These are phyloP conservation scores for Gleditsia sinensis DNA, from an alignment of 306 rosid species.

Conservation along the genomic window DNA sequence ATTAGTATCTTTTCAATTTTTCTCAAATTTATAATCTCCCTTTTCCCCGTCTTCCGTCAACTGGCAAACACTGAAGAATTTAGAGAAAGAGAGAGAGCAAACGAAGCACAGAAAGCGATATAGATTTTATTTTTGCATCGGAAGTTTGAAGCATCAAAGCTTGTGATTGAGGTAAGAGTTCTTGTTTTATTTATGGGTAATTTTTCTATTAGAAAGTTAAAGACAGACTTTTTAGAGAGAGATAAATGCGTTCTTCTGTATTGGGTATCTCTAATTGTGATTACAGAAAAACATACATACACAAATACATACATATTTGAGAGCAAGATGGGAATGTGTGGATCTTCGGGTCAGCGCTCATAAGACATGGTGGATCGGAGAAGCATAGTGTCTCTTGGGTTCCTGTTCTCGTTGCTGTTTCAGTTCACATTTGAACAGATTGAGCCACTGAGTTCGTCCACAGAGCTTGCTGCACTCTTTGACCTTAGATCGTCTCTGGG, in stretches of 20 bases:
- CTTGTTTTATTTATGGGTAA: background rate
- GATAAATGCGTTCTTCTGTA: slow-evolving; percentile 38
- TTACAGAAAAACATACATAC: slow-evolving; percentile 22
- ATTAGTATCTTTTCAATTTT: background rate
- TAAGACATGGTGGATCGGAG: slow-evolving; percentile 65
- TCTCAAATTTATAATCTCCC: slow-evolving; percentile 31
- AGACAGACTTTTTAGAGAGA: slow-evolving; percentile 15
- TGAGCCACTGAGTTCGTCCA: slow-evolving; percentile 54
- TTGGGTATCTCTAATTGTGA: slow-evolving; percentile 44
- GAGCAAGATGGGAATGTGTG: slow-evolving; percentile 42
- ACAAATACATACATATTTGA: slow-evolving; percentile 21
- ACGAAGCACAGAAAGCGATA: slow-evolving; percentile 30
- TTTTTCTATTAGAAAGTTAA: slow-evolving; percentile 25
- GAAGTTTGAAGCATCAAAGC: slow-evolving; percentile 30
- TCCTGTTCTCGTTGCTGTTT: slow-evolving; percentile 49
- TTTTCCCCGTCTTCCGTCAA: slow-evolving; percentile 50
- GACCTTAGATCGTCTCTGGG: slow-evolving; percentile 84
- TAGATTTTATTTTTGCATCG: slow-evolving; percentile 37
- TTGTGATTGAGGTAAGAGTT: slow-evolving; percentile 49
- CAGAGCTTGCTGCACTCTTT: slow-evolving; percentile 59
- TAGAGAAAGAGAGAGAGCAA: slow-evolving; percentile 23
- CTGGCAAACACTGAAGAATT: slow-evolving; percentile 39
- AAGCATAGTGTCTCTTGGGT: slow-evolving; percentile 37
- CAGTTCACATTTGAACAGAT: slow-evolving; percentile 74
- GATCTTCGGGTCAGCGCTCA: slow-evolving; percentile 47